Percentiles rank a stretch among this genome's conserved stretches.
These are phyloP conservation scores for Trichothecium sympodiale DNA, from an alignment of 2,329 filamentous ascomycete species.

Conservation along the genomic window DNA sequence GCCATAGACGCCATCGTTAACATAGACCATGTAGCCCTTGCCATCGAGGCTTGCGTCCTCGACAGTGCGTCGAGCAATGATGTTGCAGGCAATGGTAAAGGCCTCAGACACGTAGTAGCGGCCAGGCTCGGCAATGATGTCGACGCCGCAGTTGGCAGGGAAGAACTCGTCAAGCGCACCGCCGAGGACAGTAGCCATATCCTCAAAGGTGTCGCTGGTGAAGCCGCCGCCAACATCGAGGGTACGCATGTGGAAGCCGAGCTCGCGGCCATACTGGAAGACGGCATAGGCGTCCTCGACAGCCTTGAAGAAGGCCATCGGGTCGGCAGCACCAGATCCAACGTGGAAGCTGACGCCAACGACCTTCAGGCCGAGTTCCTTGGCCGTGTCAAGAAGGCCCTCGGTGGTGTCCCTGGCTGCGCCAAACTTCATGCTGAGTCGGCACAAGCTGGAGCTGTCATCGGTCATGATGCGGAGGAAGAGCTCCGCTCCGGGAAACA, in stretches of 20 bases:
- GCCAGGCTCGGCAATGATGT: slow-evolving; percentile 90
- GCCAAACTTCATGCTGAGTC: slow-evolving; percentile 94
- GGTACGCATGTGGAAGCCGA: slow-evolving; percentile 74
- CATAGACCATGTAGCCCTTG: slow-evolving; percentile 87
- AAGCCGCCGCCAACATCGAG: slow-evolving; percentile 94
- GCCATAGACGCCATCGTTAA: slow-evolving; percentile 96
- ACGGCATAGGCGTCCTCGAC: slow-evolving; percentile 81
- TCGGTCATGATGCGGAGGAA: slow-evolving; percentile 93
- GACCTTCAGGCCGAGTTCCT: slow-evolving; percentile 75
- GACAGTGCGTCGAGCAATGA: slow-evolving; percentile 89
- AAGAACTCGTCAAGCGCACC: slow-evolving; percentile 80
- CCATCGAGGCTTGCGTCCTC: slow-evolving; percentile 53
- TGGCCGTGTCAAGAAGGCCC: slow-evolving; percentile 67
- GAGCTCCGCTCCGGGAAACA: slow-evolving; percentile 81
- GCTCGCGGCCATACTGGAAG: slow-evolving; percentile 69
- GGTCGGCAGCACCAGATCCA: slow-evolving; percentile 89
- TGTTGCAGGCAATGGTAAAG: slow-evolving; percentile 89
- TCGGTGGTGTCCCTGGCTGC: slow-evolving; percentile 75
- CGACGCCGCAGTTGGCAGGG: slow-evolving; percentile 57
- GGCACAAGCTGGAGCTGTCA: slow-evolving; percentile 88
- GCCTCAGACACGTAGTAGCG: slow-evolving; percentile 91
- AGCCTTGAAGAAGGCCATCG: slow-evolving; percentile 81
- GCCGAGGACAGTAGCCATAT: slow-evolving; percentile 73
- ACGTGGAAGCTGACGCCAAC: slow-evolving; percentile 97
- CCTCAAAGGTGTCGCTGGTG: slow-evolving; percentile 80